phyloP scores from a whole-genome alignment of 805 yeast genomes.

The Millerago galiae region DNA sequence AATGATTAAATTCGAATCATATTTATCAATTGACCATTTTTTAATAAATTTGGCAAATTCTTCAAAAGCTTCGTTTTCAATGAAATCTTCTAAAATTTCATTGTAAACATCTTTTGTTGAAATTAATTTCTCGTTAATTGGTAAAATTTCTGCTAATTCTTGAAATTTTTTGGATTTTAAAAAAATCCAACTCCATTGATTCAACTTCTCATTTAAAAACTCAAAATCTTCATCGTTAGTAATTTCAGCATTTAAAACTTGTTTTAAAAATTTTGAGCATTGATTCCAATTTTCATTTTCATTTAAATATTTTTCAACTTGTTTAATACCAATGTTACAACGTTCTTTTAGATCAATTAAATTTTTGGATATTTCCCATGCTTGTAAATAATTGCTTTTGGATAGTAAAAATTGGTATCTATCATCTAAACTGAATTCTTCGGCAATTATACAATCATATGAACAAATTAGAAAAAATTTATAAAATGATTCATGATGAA shows the following conservation, averaged over 20 bases:
- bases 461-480: constrained; percentile 72
- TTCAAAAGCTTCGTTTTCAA: constrained; percentile 11
- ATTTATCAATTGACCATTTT: constrained; percentile 12
- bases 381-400: constrained; percentile 48
- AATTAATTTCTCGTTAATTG: constrained; percentile 32
- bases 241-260: constrained; percentile 28
- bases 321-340: constrained; percentile 52
- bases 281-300: constrained; percentile 44
- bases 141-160: constrained; percentile 48
- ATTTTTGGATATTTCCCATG: constrained; percentile 72
- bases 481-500: constrained; percentile 32
- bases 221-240: constrained; percentile 9
- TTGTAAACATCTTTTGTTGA: constrained; percentile 36
- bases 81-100: constrained; percentile 30
- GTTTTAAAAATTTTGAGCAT: constrained; percentile 44
- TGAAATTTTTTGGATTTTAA: constrained; percentile 39
- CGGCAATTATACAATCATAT: constrained; percentile 71
- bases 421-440: constrained; percentile 64
- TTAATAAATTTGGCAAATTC: constrained; percentile 37
- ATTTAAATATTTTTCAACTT: constrained; percentile 35
- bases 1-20: constrained; percentile 49
- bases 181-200: constrained; percentile 50
- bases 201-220: constrained; percentile 49
- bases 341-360: constrained; percentile 46
- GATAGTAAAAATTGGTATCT: constrained; percentile 67